These are phyloP conservation scores for Fusarium xylarioides DNA, from an alignment of 2,329 filamentous ascomycete genomes.

Conservation along the genomic window DNA sequence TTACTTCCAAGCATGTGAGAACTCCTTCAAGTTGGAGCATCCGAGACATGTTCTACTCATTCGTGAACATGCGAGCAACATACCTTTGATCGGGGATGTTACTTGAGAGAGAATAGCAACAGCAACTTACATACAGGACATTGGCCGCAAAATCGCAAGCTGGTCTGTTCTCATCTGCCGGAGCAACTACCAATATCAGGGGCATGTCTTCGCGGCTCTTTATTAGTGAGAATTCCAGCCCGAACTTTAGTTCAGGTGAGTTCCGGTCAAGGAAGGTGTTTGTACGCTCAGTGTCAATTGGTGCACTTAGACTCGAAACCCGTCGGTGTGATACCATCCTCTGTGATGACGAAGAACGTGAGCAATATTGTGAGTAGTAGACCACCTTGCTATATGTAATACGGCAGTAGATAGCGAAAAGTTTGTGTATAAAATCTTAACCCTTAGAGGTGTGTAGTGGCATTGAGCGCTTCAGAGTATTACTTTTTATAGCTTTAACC, in stretches of 20 bases:
- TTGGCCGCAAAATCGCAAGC: background rate
- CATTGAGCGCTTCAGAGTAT: background rate
- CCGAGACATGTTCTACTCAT: background rate
- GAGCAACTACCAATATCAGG: slow-evolving; percentile 8
- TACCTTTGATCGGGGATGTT: background rate
- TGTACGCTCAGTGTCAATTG: background rate
- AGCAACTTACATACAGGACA: background rate
- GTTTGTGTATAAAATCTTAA: background rate
- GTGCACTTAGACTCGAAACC: background rate
- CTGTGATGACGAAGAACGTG: background rate
- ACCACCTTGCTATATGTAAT: background rate
- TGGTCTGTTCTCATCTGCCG: background rate
- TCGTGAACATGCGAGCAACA: background rate
- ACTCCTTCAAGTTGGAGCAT: background rate
- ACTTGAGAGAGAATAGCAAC: background rate
- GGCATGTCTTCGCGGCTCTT: background rate
- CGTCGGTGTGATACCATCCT: background rate
- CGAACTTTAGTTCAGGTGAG: background rate
- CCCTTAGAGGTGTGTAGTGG: no score
- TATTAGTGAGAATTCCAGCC: background rate
- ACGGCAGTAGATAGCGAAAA: background rate
- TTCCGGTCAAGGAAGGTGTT: background rate
- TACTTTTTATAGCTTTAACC: no score
- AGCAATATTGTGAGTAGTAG: background rate
- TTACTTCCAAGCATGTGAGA: slow-evolving; percentile 2